Evolutionary conservation across 208 protist species (phyloP).

Genomic region (Strigomonas galati): DNA sequence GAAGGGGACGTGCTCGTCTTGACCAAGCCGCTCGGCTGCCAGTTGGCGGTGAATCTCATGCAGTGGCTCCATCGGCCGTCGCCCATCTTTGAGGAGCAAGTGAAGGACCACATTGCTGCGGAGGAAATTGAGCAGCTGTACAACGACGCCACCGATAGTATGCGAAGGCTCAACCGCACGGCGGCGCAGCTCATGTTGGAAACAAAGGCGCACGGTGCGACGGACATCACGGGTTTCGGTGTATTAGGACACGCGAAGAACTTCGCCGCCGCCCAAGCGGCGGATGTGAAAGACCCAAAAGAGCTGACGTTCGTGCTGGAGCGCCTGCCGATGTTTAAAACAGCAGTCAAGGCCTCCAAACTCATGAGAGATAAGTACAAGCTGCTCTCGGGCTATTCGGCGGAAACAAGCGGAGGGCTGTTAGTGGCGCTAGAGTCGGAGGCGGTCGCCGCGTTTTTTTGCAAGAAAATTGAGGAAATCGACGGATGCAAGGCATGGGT

Average conservation of each 20-base stretch:
- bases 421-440: slow-evolving; percentile 74
- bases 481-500: slow-evolving; percentile 87
- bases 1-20: slow-evolving; percentile 93
- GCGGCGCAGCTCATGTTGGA: slow-evolving; percentile 88
- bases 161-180: slow-evolving; percentile 89
- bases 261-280: slow-evolving; percentile 83
- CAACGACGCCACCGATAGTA: slow-evolving; percentile 65
- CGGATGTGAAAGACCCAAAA: slow-evolving; percentile 13
- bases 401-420: slow-evolving; percentile 95
- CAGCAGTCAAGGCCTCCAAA: slow-evolving; percentile 69
- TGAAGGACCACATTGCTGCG: slow-evolving; percentile 45
- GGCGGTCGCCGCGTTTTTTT: slow-evolving; percentile 62
- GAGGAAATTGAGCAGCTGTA: slow-evolving; percentile 84
- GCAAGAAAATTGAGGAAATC: slow-evolving; percentile 53
- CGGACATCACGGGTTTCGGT: slow-evolving; percentile 97
- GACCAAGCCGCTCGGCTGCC: slow-evolving; percentile 95
- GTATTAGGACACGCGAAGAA: slow-evolving; percentile 94
- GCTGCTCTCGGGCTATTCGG: slow-evolving; percentile 86
- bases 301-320: slow-evolving; percentile 76
- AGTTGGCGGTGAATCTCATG: slow-evolving; percentile 93
- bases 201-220: slow-evolving; percentile 88
- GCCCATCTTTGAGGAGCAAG: slow-evolving; percentile 56
- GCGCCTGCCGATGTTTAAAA: slow-evolving; percentile 82
- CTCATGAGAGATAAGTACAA: slow-evolving; percentile 86
- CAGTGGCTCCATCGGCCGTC: slow-evolving; percentile 87